Conservation (phyloP, 202 grass and related monocot species). For the Panicum virgatum region DNA sequence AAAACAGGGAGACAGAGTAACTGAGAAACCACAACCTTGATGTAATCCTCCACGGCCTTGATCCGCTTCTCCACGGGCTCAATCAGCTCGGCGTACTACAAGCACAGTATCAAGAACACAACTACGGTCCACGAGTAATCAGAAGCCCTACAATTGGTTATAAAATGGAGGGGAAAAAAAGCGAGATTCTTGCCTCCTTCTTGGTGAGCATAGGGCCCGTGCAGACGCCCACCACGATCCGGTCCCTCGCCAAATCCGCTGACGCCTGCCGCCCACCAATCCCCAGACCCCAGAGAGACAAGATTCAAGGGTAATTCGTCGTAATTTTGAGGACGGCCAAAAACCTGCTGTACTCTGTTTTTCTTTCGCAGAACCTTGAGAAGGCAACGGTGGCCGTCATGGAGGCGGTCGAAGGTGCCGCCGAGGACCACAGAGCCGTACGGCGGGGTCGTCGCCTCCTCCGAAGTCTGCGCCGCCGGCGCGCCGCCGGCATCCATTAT, state of each 20-base stretch:
- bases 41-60: conserved; percentile 82
- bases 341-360: neutral
- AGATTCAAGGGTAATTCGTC: conserved; percentile 1
- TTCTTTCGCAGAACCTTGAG: conserved; percentile 59
- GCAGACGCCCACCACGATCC: conserved; percentile 85
- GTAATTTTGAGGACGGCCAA: neutral
- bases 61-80: conserved; percentile 78
- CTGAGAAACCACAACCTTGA: conserved; percentile 52
- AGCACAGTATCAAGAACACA: neutral
- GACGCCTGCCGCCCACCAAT: conserved; percentile 55
- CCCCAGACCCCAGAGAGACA: neutral
- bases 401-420: conserved; percentile 97
- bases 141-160: neutral
- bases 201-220: conserved; percentile 88
- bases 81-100: conserved; percentile 75
- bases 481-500: conserved; percentile 22
- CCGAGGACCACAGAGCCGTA: conserved; percentile 74
- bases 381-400: conserved; percentile 82
- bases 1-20: neutral
- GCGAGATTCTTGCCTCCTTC: conserved; percentile 73
- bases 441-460: neutral
- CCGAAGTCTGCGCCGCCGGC: neutral
- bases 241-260: conserved; percentile 60
- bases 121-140: neutral
- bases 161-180: conserved; percentile 15